phyloP scores from a whole-genome alignment of 768 basidiomycete genomes.

The Podaxis sp. region DNA sequence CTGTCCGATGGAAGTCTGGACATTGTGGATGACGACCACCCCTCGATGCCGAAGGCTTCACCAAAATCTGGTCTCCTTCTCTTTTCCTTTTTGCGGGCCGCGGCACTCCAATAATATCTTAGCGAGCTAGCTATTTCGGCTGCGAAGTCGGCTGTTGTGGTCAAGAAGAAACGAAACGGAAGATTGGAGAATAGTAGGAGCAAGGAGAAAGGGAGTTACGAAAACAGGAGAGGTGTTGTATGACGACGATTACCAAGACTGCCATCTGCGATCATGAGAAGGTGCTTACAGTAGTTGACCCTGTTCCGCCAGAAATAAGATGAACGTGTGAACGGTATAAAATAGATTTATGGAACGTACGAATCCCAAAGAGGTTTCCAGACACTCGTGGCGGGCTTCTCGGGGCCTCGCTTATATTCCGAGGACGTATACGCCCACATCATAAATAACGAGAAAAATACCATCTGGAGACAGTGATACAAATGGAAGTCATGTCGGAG shows the following conservation, averaged over 20 bases:
- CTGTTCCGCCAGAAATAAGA: slow-evolving; percentile 15
- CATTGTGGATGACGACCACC: not conserved
- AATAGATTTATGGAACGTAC: slow-evolving; percentile 34
- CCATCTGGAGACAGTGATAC: slow-evolving; percentile 54
- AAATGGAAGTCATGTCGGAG: slow-evolving; percentile 3
- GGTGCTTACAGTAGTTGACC: slow-evolving; percentile 29
- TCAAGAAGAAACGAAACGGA: not conserved
- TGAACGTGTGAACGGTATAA: not conserved
- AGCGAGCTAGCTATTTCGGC: slow-evolving; percentile 64
- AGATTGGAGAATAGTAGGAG: not conserved
- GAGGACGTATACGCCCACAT: slow-evolving; percentile 76
- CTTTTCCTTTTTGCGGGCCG: slow-evolving; percentile 1
- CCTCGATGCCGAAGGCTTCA: slow-evolving; percentile 36
- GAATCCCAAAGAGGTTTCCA: slow-evolving; percentile 75
- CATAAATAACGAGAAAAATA: slow-evolving; percentile 75
- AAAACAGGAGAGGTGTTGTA: not conserved
- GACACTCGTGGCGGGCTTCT: slow-evolving; percentile 46
- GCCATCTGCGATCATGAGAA: not conserved
- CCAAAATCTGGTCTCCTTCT: slow-evolving; percentile 28
- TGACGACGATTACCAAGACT: not conserved
- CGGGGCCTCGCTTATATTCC: slow-evolving; percentile 57
- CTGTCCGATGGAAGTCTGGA: not conserved
- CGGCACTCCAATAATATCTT: slow-evolving; percentile 46
- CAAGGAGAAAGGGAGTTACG: not conserved
- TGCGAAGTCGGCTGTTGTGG: slow-evolving; percentile 55